These are phyloP conservation scores for Geranium rotundifolium DNA, from an alignment of 345 rosid genomes.

Conservation along the genomic window DNA sequence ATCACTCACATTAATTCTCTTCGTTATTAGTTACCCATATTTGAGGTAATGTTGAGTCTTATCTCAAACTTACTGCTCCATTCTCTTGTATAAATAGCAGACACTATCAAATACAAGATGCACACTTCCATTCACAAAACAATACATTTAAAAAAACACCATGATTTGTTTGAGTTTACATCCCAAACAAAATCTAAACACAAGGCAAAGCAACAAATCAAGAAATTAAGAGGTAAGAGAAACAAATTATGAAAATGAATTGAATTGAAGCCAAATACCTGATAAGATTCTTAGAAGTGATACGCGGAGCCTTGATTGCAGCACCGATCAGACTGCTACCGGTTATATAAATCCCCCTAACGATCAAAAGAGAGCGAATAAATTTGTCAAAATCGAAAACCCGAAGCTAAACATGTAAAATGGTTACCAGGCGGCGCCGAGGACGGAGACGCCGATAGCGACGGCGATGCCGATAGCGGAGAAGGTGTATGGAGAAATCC, in stretches of 20 bases:
- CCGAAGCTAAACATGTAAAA: not conserved
- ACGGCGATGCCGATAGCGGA: constrained; percentile 92
- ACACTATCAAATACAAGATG: too few relatives aligned
- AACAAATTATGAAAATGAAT: not conserved
- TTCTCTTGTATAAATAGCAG: too few relatives aligned
- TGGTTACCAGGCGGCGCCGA: constrained; percentile 95
- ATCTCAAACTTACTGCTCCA: too few relatives aligned
- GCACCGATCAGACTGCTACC: constrained; percentile 99
- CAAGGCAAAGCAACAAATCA: not conserved
- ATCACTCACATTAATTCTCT: too few relatives aligned
- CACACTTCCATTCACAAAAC: too few relatives aligned
- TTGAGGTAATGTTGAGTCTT: too few relatives aligned
- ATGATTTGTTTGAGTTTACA: too few relatives aligned
- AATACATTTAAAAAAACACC: too few relatives aligned
- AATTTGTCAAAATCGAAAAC: too few relatives aligned
- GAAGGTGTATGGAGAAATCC: constrained; percentile 86
- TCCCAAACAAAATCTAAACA: too few relatives aligned
- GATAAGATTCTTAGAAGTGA: constrained; percentile 92
- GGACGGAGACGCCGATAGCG: constrained; percentile 95
- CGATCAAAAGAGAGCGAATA: not conserved
- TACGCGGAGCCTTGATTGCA: constrained; percentile 96
- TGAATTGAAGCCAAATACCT: constrained; percentile 26
- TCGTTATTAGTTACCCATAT: too few relatives aligned
- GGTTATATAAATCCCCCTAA: constrained; percentile 91
- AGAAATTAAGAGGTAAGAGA: not conserved